A percentile compares a stretch with the other conserved stretches of the same genome.
These are phyloP conservation scores for Saccharomyces jurei DNA, from an alignment of 805 yeast genomes.

Conservation along the genomic window DNA sequence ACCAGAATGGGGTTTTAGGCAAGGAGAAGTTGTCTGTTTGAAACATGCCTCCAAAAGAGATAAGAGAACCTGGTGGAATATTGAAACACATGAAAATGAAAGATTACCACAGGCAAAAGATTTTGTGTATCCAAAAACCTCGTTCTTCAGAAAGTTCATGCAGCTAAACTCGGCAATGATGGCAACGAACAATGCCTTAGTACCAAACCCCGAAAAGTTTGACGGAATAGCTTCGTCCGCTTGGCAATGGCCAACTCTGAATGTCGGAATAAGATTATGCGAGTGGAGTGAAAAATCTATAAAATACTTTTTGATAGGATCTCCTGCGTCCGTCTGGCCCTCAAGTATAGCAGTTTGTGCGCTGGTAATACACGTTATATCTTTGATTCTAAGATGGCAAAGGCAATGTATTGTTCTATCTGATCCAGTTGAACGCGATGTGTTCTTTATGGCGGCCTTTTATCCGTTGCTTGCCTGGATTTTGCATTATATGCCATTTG, in stretches of 20 bases:
- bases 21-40: slow-evolving; percentile 68
- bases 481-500: slow-evolving; percentile 81
- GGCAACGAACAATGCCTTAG: slow-evolving; percentile 83
- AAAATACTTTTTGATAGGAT: slow-evolving; percentile 64
- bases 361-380: slow-evolving; percentile 42
- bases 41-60: slow-evolving; percentile 60
- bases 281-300: slow-evolving; percentile 61
- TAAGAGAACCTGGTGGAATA: slow-evolving; percentile 84
- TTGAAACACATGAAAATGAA: slow-evolving; percentile 60
- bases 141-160: slow-evolving; percentile 65
- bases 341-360: slow-evolving; percentile 53
- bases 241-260: slow-evolving; percentile 86
- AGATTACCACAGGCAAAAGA: slow-evolving; percentile 46
- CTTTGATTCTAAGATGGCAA: slow-evolving; percentile 50
- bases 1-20: slow-evolving; percentile 86
- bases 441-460: slow-evolving; percentile 60
- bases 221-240: slow-evolving; percentile 67
- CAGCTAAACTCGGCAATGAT: slow-evolving; percentile 78
- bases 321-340: slow-evolving; percentile 74
- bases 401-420: slow-evolving; percentile 63
- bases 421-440: slow-evolving; percentile 19
- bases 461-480: slow-evolving; percentile 87
- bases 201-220: slow-evolving; percentile 68
- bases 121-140: slow-evolving; percentile 53
- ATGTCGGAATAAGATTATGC: slow-evolving; percentile 70